These are phyloP conservation scores for Ailanthus altissimus DNA, from an alignment of 345 rosid genomes.

Conservation along the genomic window DNA sequence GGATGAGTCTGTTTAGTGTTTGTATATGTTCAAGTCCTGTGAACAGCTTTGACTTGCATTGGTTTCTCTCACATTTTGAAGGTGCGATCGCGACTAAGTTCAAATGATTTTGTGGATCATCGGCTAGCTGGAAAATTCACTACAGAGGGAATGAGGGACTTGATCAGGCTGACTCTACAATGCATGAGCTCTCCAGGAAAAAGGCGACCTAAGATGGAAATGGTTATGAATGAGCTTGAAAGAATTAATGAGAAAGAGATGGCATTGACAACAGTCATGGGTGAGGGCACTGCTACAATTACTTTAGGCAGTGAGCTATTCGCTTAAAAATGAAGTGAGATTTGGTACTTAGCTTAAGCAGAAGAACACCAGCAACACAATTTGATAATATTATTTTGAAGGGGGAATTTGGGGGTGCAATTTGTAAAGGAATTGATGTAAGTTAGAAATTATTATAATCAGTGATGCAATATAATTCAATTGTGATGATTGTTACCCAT, in stretches of 20 bases:
- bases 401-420: not conserved
- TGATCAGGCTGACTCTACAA: conserved; percentile 42
- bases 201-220: conserved; percentile 48
- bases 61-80: conserved; percentile 24
- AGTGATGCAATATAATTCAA: conserved; percentile 11
- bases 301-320: conserved; percentile 70
- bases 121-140: conserved; percentile 57
- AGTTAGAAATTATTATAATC: conserved; percentile 24
- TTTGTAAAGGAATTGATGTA: conserved; percentile 22
- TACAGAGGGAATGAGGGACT: conserved; percentile 43
- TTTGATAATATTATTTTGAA: not conserved
- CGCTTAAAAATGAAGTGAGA: conserved; percentile 23
- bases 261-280: conserved; percentile 57
- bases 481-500: not conserved
- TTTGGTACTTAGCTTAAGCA: conserved; percentile 20
- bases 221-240: conserved; percentile 52
- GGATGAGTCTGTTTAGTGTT: not conserved
- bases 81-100: conserved; percentile 41
- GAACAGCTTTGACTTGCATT: too few species aligned
- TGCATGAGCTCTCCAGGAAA: conserved; percentile 49
- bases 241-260: conserved; percentile 50
- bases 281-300: conserved; percentile 51
- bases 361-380: conserved; percentile 8
- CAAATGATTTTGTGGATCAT: conserved; percentile 51
- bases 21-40: too few species aligned